A percentile compares a stretch with the other conserved stretches of the same genome.
phyloP scores from a whole-genome alignment of 495 filamentous ascomycete species.

The Xylaria acuta region DNA sequence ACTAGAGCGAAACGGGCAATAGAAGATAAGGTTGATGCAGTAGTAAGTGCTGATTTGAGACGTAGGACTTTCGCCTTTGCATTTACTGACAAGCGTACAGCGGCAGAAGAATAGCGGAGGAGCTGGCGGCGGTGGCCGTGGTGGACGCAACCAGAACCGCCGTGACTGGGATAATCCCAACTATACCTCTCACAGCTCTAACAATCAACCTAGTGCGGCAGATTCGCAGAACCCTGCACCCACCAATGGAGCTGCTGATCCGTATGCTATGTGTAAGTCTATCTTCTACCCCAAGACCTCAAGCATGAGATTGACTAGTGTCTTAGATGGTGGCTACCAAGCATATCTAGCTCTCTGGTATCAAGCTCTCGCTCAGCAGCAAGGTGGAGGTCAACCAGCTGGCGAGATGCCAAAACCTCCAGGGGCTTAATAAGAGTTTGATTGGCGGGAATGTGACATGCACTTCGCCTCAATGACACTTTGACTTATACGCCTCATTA shows the following conservation, averaged over 20 bases:
- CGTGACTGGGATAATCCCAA: conserved; percentile 51
- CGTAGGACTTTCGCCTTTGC: neutral
- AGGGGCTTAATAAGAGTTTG: conserved; percentile 23
- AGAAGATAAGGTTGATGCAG: conserved; percentile 85
- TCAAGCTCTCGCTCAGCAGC: conserved; percentile 58
- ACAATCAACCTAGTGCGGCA: conserved; percentile 32
- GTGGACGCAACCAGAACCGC: conserved; percentile 49
- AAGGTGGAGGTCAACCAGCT: conserved; percentile 31
- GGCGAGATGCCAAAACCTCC: conserved; percentile 37
- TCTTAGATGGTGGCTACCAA: conserved; percentile 65
- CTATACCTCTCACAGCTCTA: conserved; percentile 42
- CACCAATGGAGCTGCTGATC: conserved; percentile 51
- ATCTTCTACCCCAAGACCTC: neutral
- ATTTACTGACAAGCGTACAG: conserved; percentile 43
- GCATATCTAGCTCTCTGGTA: conserved; percentile 71
- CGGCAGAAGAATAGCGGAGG: conserved; percentile 60
- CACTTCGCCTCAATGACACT: neutral
- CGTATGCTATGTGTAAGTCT: conserved; percentile 65
- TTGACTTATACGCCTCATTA: conserved; percentile 12
- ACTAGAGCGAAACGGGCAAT: conserved; percentile 75
- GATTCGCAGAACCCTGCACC: conserved; percentile 43
- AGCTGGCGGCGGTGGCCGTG: conserved; percentile 47
- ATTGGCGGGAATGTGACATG: neutral
- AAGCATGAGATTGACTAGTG: neutral
- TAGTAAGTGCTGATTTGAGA: conserved; percentile 56